Conservation (phyloP, 352 stramenopile genomes). For the Pythium pectinolyticum region DNA sequence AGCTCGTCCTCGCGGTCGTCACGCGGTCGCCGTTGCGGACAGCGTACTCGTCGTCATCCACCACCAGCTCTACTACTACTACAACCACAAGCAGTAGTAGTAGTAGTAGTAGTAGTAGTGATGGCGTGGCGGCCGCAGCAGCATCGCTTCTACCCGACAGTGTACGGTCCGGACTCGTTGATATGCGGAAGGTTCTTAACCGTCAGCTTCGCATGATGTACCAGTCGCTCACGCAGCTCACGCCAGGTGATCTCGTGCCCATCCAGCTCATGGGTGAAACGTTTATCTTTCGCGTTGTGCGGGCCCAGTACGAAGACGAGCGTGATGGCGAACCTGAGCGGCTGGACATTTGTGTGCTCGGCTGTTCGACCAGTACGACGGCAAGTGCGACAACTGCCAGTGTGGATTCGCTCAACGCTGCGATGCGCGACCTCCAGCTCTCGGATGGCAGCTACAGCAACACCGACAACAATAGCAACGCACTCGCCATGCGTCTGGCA, state of each 20-base stretch:
- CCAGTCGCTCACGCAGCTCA: neutral
- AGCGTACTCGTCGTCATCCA: constrained; percentile 26
- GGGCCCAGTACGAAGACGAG: constrained; percentile 6
- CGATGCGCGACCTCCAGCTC: constrained; percentile 13
- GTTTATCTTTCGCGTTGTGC: constrained; percentile 47
- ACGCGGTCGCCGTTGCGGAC: constrained; percentile 12
- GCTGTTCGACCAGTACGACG: neutral
- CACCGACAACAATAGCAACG: too few relatives aligned
- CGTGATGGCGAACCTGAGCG: constrained; percentile 7
- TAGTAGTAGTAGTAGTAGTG: too few relatives aligned
- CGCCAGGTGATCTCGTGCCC: constrained; percentile 35
- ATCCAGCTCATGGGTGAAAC: constrained; percentile 51
- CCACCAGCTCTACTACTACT: neutral
- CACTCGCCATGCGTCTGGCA: constrained; percentile 34
- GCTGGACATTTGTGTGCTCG: constrained; percentile 9
- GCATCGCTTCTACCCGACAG: constrained; percentile 37
- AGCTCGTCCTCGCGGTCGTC: constrained; percentile 18
- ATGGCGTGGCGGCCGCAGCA: neutral
- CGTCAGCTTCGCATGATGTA: constrained; percentile 40
- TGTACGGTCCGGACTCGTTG: constrained; percentile 36
- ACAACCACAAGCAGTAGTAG: too few relatives aligned
- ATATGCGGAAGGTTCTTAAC: constrained; percentile 31
- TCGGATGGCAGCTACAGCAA: constrained; percentile 18
- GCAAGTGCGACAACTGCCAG: constrained; percentile 4
- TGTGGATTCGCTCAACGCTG: constrained; percentile 9